These are phyloP conservation scores for Cyamopsis tetragonoloba DNA, from an alignment of 306 rosid genomes.

Conservation along the genomic window DNA sequence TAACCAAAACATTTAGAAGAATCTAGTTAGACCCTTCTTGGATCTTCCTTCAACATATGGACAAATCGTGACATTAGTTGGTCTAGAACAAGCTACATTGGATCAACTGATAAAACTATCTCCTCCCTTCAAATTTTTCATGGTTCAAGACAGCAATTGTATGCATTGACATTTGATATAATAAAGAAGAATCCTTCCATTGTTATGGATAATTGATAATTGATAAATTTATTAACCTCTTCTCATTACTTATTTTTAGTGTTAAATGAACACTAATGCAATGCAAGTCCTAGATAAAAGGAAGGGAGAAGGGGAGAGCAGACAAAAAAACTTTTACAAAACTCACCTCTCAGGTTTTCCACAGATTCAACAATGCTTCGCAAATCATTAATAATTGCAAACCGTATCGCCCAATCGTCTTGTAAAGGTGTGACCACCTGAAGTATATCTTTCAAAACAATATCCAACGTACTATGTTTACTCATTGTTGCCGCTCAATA, in stretches of 20 bases:
- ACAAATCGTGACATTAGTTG: background rate
- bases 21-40: constrained; percentile 2
- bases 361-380: constrained; percentile 41
- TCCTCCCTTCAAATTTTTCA: background rate
- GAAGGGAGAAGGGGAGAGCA: background rate
- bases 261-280: background rate
- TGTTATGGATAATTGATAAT: background rate
- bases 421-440: constrained; percentile 43
- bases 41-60: background rate
- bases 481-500: constrained; percentile 42
- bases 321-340: background rate
- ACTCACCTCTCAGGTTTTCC: constrained; percentile 61
- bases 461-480: constrained; percentile 37
- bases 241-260: background rate
- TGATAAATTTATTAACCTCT: background rate
- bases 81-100: background rate
- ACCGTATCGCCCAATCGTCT: constrained; percentile 53
- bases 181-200: constrained; percentile 17
- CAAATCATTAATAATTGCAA: constrained; percentile 45
- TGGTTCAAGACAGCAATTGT: constrained; percentile 1
- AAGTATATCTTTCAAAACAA: constrained; percentile 46
- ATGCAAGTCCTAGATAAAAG: background rate
- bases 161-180: background rate
- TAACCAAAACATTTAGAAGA: constrained; percentile 8
- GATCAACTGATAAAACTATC: constrained; percentile 4